These are phyloP conservation scores for Medicago arabica DNA, from an alignment of 306 rosid genomes.

Conservation along the genomic window DNA sequence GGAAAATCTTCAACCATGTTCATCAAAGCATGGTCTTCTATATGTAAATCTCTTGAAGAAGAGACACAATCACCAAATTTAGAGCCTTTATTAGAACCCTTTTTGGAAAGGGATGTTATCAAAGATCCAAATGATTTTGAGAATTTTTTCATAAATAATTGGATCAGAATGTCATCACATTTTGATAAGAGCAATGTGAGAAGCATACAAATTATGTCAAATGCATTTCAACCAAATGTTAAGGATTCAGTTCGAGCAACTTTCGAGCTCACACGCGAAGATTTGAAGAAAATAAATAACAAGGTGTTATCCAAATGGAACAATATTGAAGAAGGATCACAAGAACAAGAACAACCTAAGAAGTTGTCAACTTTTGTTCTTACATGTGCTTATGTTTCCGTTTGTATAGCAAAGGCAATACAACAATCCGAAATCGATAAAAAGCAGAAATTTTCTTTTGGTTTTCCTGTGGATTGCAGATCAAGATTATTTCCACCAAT, in stretches of 20 bases:
- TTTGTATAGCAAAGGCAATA: slow-evolving; percentile 16
- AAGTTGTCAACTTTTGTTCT: slow-evolving; percentile 48
- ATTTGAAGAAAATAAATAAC: not conserved
- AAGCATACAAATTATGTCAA: slow-evolving; percentile 38
- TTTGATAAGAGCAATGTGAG: not conserved
- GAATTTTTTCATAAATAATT: not conserved
- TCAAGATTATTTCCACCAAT: slow-evolving; percentile 21
- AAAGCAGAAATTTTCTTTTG: not conserved
- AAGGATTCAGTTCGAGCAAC: slow-evolving; percentile 39
- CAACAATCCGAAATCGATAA: not conserved
- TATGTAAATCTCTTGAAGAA: slow-evolving; percentile 24
- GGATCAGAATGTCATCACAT: not conserved
- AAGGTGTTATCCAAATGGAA: slow-evolving; percentile 12
- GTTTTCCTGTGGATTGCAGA: slow-evolving; percentile 39
- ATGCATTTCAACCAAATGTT: not conserved
- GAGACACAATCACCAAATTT: not conserved
- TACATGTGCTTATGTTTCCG: slow-evolving; percentile 33
- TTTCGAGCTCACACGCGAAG: not conserved
- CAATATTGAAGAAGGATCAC: not conserved
- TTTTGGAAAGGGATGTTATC: slow-evolving; percentile 46
- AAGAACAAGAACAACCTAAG: slow-evolving; percentile 29
- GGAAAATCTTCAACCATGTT: slow-evolving; percentile 56
- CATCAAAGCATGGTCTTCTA: slow-evolving; percentile 60
- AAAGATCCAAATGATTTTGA: slow-evolving; percentile 41
- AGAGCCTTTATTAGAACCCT: slow-evolving; percentile 40